Base-by-base conservation (phyloP, 805 yeast species). In the Candida maesae region DNA sequence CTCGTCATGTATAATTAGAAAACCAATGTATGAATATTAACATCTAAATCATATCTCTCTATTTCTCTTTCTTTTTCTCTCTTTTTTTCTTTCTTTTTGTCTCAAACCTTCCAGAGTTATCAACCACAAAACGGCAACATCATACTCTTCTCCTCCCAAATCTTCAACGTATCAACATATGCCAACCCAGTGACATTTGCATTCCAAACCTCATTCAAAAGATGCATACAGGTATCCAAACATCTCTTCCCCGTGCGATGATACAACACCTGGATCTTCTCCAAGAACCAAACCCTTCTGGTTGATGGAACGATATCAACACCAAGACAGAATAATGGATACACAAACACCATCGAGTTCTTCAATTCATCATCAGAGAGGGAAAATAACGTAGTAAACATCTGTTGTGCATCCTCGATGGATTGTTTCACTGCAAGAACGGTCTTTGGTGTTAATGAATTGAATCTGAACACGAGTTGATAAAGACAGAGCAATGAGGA, bases 361-460 rank as follows among this genome's bases (percentile, higher is more conserved):
- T 13, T 24, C 9, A 33, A 16, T 15, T 44, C 44, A 4, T 36
- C 35, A 2, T 26, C 40, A 6, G 31, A 2, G 11, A 43, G 34
- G 9, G 25, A 14, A 3, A 30, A 8, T 9, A 43, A 14, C 3
- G 26, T 23, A 3, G 38, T 26, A 18, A 42, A 36, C 20, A 45
- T n/a, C 2, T 11, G 20, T 11, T 34, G 30, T 16, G 38, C 45
- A 12, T 45, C 49, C 2, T 20, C 9, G 5, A 38, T 25, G 7
- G 43, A 17, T 13, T 33, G 29, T 15, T 36, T 42, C 23, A 48
- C 42, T 3, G 28, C 13, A 10, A 45, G 28, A n/a, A 48, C 44
- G 3, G 52, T 42, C 24, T 45, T 48, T 13, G 49, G 49, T 11
- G 44, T 42, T 28, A 36, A 26, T 12, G 49, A 43, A 30, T 44